phyloP scores from a whole-genome alignment of 352 stramenopile genomes.

The Globisporangium emineosum region DNA sequence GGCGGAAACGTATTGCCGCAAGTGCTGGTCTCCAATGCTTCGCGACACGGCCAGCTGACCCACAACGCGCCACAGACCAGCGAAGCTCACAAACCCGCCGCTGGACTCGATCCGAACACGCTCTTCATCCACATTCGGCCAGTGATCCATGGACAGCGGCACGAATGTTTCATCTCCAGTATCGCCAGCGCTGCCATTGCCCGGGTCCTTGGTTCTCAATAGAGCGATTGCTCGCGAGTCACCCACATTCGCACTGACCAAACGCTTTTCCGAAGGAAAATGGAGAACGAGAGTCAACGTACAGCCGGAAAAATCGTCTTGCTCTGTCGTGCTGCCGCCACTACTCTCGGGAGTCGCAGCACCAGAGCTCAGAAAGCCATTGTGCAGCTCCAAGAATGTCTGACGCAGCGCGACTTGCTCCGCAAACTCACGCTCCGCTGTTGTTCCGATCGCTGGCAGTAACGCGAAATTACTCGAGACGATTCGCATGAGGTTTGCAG shows the following conservation, averaged over 20 bases:
- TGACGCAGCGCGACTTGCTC: slow-evolving; percentile 64
- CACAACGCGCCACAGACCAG: slow-evolving; percentile 84
- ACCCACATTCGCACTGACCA: slow-evolving; percentile 80
- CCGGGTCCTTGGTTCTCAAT: not conserved
- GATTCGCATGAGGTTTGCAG: slow-evolving; percentile 33
- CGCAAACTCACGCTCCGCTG: slow-evolving; percentile 26
- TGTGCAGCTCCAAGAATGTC: slow-evolving; percentile 72
- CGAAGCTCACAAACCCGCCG: slow-evolving; percentile 67
- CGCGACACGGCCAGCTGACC: slow-evolving; percentile 90
- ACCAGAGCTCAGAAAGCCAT: slow-evolving; percentile 26
- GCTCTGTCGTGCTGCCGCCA: not conserved
- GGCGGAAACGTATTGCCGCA: slow-evolving; percentile 79
- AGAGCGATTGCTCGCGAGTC: slow-evolving; percentile 81
- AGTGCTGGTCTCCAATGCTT: slow-evolving; percentile 88
- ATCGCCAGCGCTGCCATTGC: not conserved
- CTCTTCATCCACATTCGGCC: slow-evolving; percentile 47
- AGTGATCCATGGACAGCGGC: slow-evolving; percentile 58
- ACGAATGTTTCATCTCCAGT: slow-evolving; percentile 2
- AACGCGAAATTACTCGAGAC: slow-evolving; percentile 33
- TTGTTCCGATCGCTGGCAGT: slow-evolving; percentile 14
- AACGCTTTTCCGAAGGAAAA: slow-evolving; percentile 44
- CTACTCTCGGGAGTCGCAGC: not conserved
- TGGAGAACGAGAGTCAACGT: slow-evolving; percentile 77
- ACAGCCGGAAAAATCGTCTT: slow-evolving; percentile 70
- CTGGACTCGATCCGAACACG: slow-evolving; percentile 68